Percentiles rank a stretch among this genome's conserved stretches.
Evolutionary conservation across 2,329 filamentous ascomycete genomes (phyloP).

Genomic region (Colletotrichum sansevieriae): DNA sequence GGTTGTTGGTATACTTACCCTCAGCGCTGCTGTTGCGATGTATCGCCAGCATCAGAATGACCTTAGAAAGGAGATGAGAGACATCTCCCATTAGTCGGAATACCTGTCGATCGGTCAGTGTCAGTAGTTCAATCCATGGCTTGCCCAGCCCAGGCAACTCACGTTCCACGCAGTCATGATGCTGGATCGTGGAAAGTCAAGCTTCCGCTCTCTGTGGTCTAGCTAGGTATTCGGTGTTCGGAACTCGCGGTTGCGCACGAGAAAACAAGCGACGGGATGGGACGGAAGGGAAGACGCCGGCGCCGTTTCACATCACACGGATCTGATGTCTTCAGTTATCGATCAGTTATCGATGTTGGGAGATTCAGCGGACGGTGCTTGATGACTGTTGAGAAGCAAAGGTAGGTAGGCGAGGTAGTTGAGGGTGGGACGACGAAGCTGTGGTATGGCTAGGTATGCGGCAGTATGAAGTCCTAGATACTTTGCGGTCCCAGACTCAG

Average conservation of each 20-base stretch:
- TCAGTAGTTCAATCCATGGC: slow-evolving; percentile 17
- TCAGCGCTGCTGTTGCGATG: slow-evolving; percentile 90
- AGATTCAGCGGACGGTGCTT: slow-evolving; percentile 4
- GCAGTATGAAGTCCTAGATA: background rate
- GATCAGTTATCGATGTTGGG: background rate
- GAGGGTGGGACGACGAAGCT: slow-evolving; percentile 6
- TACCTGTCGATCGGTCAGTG: slow-evolving; percentile 57
- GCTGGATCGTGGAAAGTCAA: slow-evolving; percentile 39
- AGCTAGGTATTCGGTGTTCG: slow-evolving; percentile 11
- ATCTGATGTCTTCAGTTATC: slow-evolving; percentile 6
- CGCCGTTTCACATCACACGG: slow-evolving; percentile 42
- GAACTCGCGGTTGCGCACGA: slow-evolving; percentile 22
- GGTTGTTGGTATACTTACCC: slow-evolving; percentile 61
- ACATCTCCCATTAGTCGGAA: slow-evolving; percentile 87
- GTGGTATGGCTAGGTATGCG: slow-evolving; percentile 6
- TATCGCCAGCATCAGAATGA: slow-evolving; percentile 91
- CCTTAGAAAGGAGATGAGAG: slow-evolving; percentile 87
- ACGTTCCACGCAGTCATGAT: slow-evolving; percentile 59
- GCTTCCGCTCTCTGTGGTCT: slow-evolving; percentile 17
- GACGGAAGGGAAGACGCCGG: slow-evolving; percentile 23
- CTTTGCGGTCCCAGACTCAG: slow-evolving; percentile 7
- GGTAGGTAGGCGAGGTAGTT: slow-evolving; percentile 8
- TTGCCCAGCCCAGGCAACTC: slow-evolving; percentile 41
- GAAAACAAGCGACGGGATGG: slow-evolving; percentile 25
- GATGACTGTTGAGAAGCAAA: slow-evolving; percentile 1